phyloP scores from a whole-genome alignment of 2,329 filamentous ascomycete species.

The Leptosphaerulina australis region DNA sequence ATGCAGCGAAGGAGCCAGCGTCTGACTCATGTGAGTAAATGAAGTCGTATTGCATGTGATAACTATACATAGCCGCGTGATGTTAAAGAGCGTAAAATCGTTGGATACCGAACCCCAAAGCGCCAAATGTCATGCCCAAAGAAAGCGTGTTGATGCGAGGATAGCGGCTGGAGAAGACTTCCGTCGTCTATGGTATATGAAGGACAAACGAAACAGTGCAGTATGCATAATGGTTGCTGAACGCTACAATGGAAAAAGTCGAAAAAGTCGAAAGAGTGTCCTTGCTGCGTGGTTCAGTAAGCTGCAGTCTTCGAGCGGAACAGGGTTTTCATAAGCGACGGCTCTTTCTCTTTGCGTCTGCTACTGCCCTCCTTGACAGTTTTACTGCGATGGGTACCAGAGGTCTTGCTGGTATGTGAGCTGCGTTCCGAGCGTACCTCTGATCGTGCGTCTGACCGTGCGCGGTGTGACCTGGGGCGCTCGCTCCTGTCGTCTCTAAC shows the following conservation, averaged over 20 bases:
- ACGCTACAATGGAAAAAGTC: slow-evolving; percentile 2
- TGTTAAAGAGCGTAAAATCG: too few species aligned
- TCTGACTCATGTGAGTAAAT: too few species aligned
- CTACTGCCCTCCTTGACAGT: slow-evolving; percentile 33
- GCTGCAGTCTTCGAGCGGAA: slow-evolving; percentile 46
- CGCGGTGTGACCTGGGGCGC: slow-evolving; percentile 36
- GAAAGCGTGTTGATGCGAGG: slow-evolving; percentile 1
- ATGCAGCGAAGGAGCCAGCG: too few species aligned
- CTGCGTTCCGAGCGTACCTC: slow-evolving; percentile 36
- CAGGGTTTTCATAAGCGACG: slow-evolving; percentile 50
- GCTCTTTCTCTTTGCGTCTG: slow-evolving; percentile 52
- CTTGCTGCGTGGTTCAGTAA: slow-evolving; percentile 5
- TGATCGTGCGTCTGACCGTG: slow-evolving; percentile 11
- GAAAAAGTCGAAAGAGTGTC: neutral
- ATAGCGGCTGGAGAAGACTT: slow-evolving; percentile 2
- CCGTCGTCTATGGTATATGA: slow-evolving; percentile 15
- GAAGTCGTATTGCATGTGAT: neutral
- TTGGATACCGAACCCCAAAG: neutral
- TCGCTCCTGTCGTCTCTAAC: slow-evolving; percentile 29
- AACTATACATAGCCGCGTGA: slow-evolving; percentile 25
- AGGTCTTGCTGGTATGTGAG: slow-evolving; percentile 35
- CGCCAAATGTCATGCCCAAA: neutral
- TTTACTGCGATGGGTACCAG: slow-evolving; percentile 29
- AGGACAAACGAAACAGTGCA: neutral
- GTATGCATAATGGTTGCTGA: slow-evolving; percentile 4